Evolutionary conservation across 2,329 filamentous ascomycete species (phyloP).

Genomic region (Drechslerella coelobrocha): DNA sequence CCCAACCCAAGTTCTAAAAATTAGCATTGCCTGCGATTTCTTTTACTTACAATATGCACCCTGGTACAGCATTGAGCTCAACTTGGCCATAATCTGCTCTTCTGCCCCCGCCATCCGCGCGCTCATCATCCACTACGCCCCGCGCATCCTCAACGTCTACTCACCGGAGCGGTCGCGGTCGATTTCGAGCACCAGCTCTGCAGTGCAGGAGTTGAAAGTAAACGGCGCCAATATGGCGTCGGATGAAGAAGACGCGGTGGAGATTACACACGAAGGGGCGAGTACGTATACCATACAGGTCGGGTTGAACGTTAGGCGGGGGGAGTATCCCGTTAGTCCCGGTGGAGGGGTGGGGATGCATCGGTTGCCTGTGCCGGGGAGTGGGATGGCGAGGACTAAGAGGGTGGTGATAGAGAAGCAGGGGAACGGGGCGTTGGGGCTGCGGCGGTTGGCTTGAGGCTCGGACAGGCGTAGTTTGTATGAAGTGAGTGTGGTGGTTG

Average conservation of each 20-base stretch:
- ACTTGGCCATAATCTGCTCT: conserved; percentile 44
- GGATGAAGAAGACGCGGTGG: conserved; percentile 2
- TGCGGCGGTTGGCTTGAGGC: no score
- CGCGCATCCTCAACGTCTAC: conserved; percentile 35
- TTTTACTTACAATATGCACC: background rate
- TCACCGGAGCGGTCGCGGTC: conserved; percentile 15
- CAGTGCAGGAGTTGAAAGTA: conserved; percentile 7
- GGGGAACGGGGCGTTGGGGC: no score
- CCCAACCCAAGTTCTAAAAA: background rate
- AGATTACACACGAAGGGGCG: background rate
- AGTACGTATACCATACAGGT: background rate
- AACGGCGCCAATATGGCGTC: no score
- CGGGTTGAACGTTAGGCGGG: background rate
- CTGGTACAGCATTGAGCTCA: conserved; percentile 35
- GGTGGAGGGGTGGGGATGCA: no score
- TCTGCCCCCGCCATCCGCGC: conserved; percentile 42
- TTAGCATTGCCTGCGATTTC: no score
- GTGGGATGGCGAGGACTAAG: no score
- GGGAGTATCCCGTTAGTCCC: no score
- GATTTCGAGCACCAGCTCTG: background rate
- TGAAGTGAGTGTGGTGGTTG: no score
- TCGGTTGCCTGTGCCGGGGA: no score
- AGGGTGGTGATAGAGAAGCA: no score
- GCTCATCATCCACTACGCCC: conserved; percentile 37
- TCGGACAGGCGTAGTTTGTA: no score